phyloP scores from a whole-genome alignment of 768 basidiomycete species.

The Tephrocybe sp. region DNA sequence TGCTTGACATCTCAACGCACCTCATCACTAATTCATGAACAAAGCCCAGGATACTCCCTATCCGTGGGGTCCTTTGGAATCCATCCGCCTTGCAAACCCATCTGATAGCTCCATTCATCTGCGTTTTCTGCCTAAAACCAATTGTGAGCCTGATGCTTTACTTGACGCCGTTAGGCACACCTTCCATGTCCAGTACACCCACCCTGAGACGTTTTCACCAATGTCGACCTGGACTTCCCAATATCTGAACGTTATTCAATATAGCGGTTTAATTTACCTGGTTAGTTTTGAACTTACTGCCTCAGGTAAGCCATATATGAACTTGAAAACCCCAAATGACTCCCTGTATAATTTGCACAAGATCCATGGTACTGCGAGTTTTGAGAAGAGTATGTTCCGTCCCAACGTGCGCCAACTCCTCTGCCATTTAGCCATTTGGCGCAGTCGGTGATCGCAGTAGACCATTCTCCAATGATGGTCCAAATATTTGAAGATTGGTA shows the following conservation, averaged over 20 bases:
- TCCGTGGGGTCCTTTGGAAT: slow-evolving; percentile 71
- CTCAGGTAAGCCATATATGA: slow-evolving; percentile 63
- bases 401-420: slow-evolving; percentile 68
- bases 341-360: slow-evolving; percentile 64
- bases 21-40: no score
- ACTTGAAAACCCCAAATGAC: slow-evolving; percentile 51
- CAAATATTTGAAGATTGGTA: slow-evolving; percentile 58
- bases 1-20: no score
- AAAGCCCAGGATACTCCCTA: slow-evolving; percentile 62
- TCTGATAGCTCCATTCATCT: slow-evolving; percentile 77
- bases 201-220: slow-evolving; percentile 69
- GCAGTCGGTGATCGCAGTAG: slow-evolving; percentile 71
- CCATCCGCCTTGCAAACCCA: slow-evolving; percentile 73
- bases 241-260: slow-evolving; percentile 38
- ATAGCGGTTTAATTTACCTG: background rate
- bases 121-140: slow-evolving; percentile 53
- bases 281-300: slow-evolving; percentile 40
- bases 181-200: slow-evolving; percentile 83
- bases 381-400: slow-evolving; percentile 45
- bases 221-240: slow-evolving; percentile 80
- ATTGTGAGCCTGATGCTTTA: background rate
- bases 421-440: slow-evolving; percentile 79
- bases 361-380: slow-evolving; percentile 50
- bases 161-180: slow-evolving; percentile 29
- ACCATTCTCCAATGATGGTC: slow-evolving; percentile 83